phyloP scores from a whole-genome alignment of 1,284 basidiomycete genomes.

The Sporisorium graminicola region DNA sequence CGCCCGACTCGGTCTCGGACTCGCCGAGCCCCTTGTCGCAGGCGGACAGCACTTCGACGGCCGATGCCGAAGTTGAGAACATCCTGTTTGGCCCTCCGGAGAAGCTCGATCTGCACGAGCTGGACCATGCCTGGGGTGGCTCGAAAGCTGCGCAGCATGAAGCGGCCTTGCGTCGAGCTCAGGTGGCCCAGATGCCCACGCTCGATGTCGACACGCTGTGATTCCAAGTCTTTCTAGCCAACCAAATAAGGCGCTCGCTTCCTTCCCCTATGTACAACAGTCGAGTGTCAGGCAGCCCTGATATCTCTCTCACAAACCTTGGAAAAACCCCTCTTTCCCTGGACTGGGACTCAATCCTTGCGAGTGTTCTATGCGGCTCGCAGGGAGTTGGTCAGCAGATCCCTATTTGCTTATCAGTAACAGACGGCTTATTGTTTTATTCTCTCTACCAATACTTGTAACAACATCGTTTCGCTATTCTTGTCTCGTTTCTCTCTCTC shows the following conservation, averaged over 20 bases:
- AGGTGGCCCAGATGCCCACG: constrained; percentile 10
- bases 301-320: neutral
- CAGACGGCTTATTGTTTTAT: constrained; percentile 6
- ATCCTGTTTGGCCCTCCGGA: constrained; percentile 50
- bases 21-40: constrained; percentile 39
- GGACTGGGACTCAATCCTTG: neutral
- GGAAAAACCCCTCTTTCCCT: constrained; percentile 4
- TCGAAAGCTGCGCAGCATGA: constrained; percentile 33
- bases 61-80: constrained; percentile 43
- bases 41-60: constrained; percentile 23
- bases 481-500: constrained; percentile 5
- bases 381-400: neutral
- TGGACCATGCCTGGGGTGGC: constrained; percentile 47
- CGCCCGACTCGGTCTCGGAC: constrained; percentile 36
- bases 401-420: neutral
- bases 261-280: constrained; percentile 29
- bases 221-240: neutral
- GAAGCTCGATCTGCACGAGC: constrained; percentile 48
- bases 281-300: constrained; percentile 35
- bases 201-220: constrained; percentile 19
- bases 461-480: constrained; percentile 26
- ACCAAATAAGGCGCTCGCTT: too few relatives aligned
- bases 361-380: neutral
- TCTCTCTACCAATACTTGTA: constrained; percentile 17
- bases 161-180: constrained; percentile 24